Evolutionary conservation across 495 filamentous ascomycete species (phyloP).

Genomic region (Penicillium pancosmium): DNA sequence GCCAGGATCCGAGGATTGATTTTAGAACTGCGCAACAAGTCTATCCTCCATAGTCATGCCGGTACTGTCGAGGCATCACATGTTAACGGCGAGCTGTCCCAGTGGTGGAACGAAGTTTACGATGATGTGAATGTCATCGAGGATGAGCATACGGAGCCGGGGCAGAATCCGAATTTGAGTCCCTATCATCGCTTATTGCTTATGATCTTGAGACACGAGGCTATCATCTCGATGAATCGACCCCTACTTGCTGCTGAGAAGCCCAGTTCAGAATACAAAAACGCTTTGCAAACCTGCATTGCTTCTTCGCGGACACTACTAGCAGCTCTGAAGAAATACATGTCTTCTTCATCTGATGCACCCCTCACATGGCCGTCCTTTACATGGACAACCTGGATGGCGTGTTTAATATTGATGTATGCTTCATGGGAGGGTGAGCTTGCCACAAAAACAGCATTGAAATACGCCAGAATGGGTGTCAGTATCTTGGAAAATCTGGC

Average conservation of each 20-base stretch:
- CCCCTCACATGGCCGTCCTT: conserved; percentile 50
- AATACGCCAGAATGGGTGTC: conserved; percentile 39
- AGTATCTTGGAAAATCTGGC: conserved; percentile 39
- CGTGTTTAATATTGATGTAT: conserved; percentile 49
- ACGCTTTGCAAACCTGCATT: conserved; percentile 49
- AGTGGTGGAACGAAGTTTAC: conserved; percentile 53
- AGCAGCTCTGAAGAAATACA: conserved; percentile 32
- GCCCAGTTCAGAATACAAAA: conserved; percentile 41
- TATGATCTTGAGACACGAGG: conserved; percentile 42
- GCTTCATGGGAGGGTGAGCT: conserved; percentile 46
- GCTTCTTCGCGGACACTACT: conserved; percentile 46
- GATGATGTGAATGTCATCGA: conserved; percentile 42
- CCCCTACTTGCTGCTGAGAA: conserved; percentile 42
- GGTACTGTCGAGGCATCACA: conserved; percentile 36
- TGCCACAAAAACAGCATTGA: conserved; percentile 29
- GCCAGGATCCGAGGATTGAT: conserved; percentile 45
- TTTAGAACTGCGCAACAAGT: conserved; percentile 50
- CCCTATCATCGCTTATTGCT: conserved; percentile 43
- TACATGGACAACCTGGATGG: conserved; percentile 55
- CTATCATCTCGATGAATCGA: conserved; percentile 49
- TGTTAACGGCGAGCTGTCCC: conserved; percentile 40
- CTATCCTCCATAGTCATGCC: conserved; percentile 41
- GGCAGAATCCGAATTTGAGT: conserved; percentile 10
- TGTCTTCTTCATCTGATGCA: conserved; percentile 22
- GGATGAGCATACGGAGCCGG: conserved; percentile 14